Evolutionary conservation across 495 filamentous ascomycete species (phyloP).

Genomic region (Aspergillus funiculosus): DNA sequence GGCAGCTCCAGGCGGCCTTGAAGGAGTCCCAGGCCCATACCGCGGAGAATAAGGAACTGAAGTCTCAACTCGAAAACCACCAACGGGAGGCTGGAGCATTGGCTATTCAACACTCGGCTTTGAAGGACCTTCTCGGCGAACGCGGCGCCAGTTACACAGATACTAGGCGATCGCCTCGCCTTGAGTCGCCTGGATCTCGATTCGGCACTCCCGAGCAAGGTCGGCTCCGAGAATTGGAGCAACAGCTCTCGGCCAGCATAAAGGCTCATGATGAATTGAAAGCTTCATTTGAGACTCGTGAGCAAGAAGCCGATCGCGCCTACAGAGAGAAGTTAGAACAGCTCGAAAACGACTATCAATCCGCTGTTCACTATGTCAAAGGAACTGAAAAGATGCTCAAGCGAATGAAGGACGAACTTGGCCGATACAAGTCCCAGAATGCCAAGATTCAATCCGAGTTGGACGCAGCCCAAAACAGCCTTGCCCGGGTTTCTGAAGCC

Average conservation of each 20-base stretch:
- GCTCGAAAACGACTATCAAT: slow-evolving; percentile 94
- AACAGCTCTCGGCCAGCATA: slow-evolving; percentile 71
- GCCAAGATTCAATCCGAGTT: slow-evolving; percentile 75
- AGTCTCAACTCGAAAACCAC: slow-evolving; percentile 69
- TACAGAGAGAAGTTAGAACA: slow-evolving; percentile 90
- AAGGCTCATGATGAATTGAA: slow-evolving; percentile 82
- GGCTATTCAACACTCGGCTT: slow-evolving; percentile 79
- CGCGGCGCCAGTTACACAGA: slow-evolving; percentile 64
- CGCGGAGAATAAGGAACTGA: slow-evolving; percentile 69
- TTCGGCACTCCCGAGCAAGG: slow-evolving; percentile 73
- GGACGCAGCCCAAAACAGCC: slow-evolving; percentile 44
- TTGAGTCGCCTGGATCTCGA: slow-evolving; percentile 66
- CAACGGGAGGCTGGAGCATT: slow-evolving; percentile 87
- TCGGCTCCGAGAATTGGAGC: slow-evolving; percentile 83
- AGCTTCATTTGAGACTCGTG: slow-evolving; percentile 63
- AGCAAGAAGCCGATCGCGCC: slow-evolving; percentile 74
- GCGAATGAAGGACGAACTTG: slow-evolving; percentile 94
- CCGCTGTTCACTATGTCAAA: slow-evolving; percentile 99
- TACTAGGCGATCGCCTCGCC: slow-evolving; percentile 48
- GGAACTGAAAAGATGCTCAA: slow-evolving; percentile 98
- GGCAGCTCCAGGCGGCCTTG: slow-evolving; percentile 78
- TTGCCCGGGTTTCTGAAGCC: slow-evolving; percentile 31
- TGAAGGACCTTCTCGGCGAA: slow-evolving; percentile 88
- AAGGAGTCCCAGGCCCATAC: slow-evolving; percentile 73
- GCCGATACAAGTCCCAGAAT: slow-evolving; percentile 82